Evolutionary conservation across 345 rosid species (phyloP), one percentile per base, ranked within the genome.

Genomic region (Noccaea bulbosa): DNA sequence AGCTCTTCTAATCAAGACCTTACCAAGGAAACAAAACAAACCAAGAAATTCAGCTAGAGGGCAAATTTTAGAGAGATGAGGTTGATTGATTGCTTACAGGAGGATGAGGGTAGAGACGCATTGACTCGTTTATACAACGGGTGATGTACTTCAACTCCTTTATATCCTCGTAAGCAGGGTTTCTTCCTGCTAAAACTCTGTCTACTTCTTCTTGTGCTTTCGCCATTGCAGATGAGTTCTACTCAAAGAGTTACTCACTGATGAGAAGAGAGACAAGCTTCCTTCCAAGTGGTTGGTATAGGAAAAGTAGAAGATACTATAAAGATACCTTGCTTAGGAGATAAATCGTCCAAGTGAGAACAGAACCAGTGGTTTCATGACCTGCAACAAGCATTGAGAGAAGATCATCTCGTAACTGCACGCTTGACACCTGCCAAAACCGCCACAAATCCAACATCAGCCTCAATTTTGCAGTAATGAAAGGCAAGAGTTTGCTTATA

Each of bases 301-400:
- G 49, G 46, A 30, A 17, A 60, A 20, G 49, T 50, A 6, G 35
- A 37, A 43, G 73, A 65, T 65, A 47, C 70, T 22, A 45, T 27
- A 58, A 52, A 44, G 48, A 7, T 89, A 92, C 98, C 97, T 93
- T 88, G 79, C 94, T 91, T 64, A 93, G 85, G 79, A 93, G 98
- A 84, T 91, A 93, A 65, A 89, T 60, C 10, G 98, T 93, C 97
- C 98, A 93, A 14, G 97, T 93, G 81, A 93, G 85, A 8, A 88
- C 96, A 8, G 98, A 93, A 52, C 91, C 98, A 4, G 98, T 93
- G 65, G 98, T 93, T 82, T 91, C 98, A 65, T 91, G 97, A 66
- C 98, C 97, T 14, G 98, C 98, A 30, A 91, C 98, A 77, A 93
- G 83, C 96, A 91, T 87, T 44, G 98, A 93, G 76, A 93, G 78